A percentile compares a stretch with the other conserved stretches of the same genome.
Evolutionary conservation across 108 stramenopile species (phyloP).

Genomic region (Skeletonema marinoi): DNA sequence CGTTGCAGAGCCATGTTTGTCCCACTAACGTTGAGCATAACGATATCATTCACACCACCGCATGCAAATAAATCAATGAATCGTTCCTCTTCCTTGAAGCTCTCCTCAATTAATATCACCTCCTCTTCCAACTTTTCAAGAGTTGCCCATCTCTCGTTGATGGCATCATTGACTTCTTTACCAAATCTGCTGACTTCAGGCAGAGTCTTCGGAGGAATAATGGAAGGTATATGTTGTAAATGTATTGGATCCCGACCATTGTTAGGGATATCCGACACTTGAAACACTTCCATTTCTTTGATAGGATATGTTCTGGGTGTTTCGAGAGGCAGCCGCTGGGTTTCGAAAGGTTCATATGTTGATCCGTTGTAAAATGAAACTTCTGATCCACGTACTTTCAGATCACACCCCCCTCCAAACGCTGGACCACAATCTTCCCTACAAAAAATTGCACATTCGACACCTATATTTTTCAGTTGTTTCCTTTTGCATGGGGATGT

Average conservation of each 20-base stretch:
- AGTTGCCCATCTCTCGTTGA: background rate
- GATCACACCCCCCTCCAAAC: background rate
- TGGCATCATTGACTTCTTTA: background rate
- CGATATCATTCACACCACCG: constrained; percentile 1
- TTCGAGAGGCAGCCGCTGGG: background rate
- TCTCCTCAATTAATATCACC: background rate
- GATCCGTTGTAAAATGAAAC: background rate
- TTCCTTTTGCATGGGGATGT: background rate
- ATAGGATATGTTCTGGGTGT: background rate
- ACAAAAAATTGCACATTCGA: background rate
- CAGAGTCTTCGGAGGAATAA: background rate
- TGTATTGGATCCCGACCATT: background rate
- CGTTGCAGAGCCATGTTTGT: background rate
- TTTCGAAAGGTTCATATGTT: background rate
- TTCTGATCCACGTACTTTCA: background rate
- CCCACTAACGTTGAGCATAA: constrained; percentile 5
- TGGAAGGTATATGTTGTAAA: background rate
- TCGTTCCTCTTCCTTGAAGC: constrained; percentile 5
- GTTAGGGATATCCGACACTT: background rate
- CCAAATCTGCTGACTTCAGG: too few species aligned
- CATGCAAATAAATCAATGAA: constrained; percentile 1
- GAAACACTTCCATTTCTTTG: constrained; percentile 5
- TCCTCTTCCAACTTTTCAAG: background rate
- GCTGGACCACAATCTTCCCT: background rate
- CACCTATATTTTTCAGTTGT: background rate